Evolutionary conservation across 345 rosid genomes (phyloP).

Genomic region (Lumnitzera racemosa): DNA sequence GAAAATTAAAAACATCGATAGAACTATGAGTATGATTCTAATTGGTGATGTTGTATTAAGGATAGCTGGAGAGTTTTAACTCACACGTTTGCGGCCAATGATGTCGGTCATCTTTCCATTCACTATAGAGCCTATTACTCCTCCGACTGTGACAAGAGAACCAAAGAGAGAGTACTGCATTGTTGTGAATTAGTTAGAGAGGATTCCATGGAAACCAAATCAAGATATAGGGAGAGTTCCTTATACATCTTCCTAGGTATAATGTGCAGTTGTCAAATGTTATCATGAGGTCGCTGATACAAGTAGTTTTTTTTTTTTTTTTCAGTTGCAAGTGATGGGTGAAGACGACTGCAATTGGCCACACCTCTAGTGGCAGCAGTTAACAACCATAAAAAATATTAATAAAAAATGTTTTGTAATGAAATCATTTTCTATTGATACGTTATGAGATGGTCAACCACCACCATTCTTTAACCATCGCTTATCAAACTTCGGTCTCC

Average conservation of each 20-base stretch:
- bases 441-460: too few species aligned
- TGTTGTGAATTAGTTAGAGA: background rate
- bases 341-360: too few species aligned
- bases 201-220: background rate
- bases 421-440: too few species aligned
- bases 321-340: too few species aligned
- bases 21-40: background rate
- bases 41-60: background rate
- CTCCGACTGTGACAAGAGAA: slow-evolving; percentile 28
- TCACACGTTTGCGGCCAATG: slow-evolving; percentile 30
- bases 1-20: background rate
- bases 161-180: slow-evolving; percentile 35
- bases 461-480: too few species aligned
- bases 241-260: background rate
- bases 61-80: background rate
- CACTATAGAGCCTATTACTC: slow-evolving; percentile 22
- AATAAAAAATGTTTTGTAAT: too few species aligned
- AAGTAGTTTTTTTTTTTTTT: too few species aligned
- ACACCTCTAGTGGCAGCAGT: too few species aligned
- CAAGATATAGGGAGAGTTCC: background rate
- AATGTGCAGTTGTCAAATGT: background rate
- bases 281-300: too few species aligned
- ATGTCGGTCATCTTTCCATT: slow-evolving; percentile 26
- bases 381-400: too few species aligned
- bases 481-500: too few species aligned